A percentile compares a stretch with the other conserved stretches of the same genome.
These are phyloP conservation scores for Seminavis robusta DNA, from an alignment of 108 stramenopile species.

Conservation along the genomic window DNA sequence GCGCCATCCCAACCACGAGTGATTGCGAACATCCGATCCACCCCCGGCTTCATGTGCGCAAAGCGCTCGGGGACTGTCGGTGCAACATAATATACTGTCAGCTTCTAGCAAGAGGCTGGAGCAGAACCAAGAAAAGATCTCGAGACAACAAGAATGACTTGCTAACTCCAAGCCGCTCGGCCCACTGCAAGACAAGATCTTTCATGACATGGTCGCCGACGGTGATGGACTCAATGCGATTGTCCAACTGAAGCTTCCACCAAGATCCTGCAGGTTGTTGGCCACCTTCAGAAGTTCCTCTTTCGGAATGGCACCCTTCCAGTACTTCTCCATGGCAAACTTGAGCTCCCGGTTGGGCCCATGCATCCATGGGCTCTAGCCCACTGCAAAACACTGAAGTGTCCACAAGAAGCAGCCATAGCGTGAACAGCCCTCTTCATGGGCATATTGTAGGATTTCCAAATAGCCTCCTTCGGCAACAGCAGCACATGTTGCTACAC, in stretches of 20 bases:
- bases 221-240: conserved; percentile 40
- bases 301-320: conserved; percentile 26
- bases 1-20: conserved; percentile 50
- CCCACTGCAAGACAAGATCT: conserved; percentile 44
- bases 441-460: too few relatives aligned
- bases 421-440: too few relatives aligned
- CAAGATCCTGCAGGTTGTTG: conserved; percentile 22
- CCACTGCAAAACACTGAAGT: too few relatives aligned
- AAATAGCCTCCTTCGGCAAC: too few relatives aligned
- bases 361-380: too few relatives aligned
- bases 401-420: too few relatives aligned
- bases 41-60: conserved; percentile 15
- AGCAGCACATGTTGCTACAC: too few relatives aligned
- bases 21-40: conserved; percentile 56
- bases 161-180: conserved; percentile 31
- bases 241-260: conserved; percentile 52
- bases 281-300: conserved; percentile 28
- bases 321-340: conserved; percentile 57
- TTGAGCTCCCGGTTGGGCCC: conserved; percentile 70
- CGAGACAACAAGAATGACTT: too few relatives aligned
- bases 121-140: too few relatives aligned
- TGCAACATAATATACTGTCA: too few relatives aligned
- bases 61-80: conserved; percentile 28
- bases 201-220: conserved; percentile 54
- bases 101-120: too few relatives aligned